Conservation (phyloP, 1,284 basidiomycete species). For the Wallemia mellicola region DNA sequence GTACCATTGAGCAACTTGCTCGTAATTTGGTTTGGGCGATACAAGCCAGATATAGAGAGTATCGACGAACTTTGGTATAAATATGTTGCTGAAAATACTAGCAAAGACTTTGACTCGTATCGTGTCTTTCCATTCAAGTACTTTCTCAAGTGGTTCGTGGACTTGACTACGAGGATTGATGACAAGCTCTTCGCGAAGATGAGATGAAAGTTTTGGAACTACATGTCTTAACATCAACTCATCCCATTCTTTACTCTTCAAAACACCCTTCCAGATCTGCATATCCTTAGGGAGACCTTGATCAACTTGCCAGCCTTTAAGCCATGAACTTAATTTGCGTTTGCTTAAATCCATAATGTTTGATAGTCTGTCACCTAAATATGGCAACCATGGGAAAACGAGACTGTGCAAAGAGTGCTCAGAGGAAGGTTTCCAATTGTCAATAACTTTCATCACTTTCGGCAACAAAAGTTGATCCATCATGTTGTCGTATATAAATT, state of each 20-base stretch:
- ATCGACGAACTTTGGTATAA: constrained; percentile 88
- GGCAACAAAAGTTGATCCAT: constrained; percentile 84
- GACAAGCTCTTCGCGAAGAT: constrained; percentile 47
- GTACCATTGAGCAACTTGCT: constrained; percentile 76
- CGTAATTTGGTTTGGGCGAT: constrained; percentile 48
- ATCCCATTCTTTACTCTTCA: constrained; percentile 59
- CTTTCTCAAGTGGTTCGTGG: constrained; percentile 45
- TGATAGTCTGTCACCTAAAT: constrained; percentile 47
- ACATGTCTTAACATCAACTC: constrained; percentile 61
- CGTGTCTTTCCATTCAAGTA: constrained; percentile 43
- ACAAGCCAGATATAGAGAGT: constrained; percentile 72
- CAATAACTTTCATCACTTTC: constrained; percentile 56
- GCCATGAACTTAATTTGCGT: constrained; percentile 44
- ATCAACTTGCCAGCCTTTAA: constrained; percentile 44
- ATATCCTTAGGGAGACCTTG: constrained; percentile 1
- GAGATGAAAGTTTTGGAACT: constrained; percentile 55
- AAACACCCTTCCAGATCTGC: constrained; percentile 23
- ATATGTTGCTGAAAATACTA: constrained; percentile 56
- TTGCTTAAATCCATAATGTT: constrained; percentile 54
- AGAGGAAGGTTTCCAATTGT: constrained; percentile 41
- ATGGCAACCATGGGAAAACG: constrained; percentile 84
- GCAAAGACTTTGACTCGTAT: constrained; percentile 44
- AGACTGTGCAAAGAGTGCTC: constrained; percentile 36
- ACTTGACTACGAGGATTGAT: constrained; percentile 70
- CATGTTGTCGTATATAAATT: constrained; percentile 76